A percentile compares a stretch with the other conserved stretches of the same genome.
Evolutionary conservation across 805 yeast species (phyloP).

Genomic region (Metschnikowia santaceciliae): DNA sequence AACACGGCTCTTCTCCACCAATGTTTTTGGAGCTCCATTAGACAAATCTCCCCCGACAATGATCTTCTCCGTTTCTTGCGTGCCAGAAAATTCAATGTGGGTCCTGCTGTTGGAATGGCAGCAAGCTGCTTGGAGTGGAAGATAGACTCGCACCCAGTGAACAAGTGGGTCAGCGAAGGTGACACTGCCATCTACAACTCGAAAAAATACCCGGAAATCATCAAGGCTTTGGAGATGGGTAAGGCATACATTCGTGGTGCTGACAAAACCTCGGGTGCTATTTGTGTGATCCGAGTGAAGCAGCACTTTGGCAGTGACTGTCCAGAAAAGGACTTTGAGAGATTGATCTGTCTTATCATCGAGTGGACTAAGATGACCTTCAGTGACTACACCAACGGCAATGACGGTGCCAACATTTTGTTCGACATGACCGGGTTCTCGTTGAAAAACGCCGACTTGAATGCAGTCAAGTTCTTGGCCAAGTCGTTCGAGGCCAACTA

Average conservation of each 20-base stretch:
- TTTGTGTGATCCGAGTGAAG: constrained; percentile 19
- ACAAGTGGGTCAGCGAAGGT: constrained; percentile 18
- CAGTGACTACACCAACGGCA: constrained; percentile 11
- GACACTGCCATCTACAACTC: constrained; percentile 10
- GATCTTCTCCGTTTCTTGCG: constrained; percentile 17
- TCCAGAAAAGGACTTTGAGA: constrained; percentile 21
- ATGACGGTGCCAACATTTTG: constrained; percentile 47
- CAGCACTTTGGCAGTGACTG: constrained; percentile 23
- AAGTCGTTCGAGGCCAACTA: constrained; percentile 92
- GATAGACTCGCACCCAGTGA: constrained; percentile 21
- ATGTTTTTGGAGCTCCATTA: constrained; percentile 11
- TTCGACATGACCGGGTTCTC: constrained; percentile 88
- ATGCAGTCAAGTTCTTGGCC: constrained; percentile 84
- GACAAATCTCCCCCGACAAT: constrained; percentile 17
- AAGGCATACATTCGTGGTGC: constrained; percentile 16
- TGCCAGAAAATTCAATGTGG: constrained; percentile 17
- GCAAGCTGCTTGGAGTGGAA: constrained; percentile 18
- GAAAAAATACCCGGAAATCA: constrained; percentile 15
- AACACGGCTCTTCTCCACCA: constrained; percentile 15
- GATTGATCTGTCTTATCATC: constrained; percentile 16
- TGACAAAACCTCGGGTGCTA: constrained; percentile 16
- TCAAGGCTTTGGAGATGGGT: constrained; percentile 15
- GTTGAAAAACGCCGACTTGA: constrained; percentile 88
- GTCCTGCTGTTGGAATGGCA: constrained; percentile 12
- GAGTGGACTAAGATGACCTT: constrained; percentile 43